Base-by-base conservation (phyloP, 2,329 filamentous ascomycete genomes). In the Stachybotrys elegans region DNA sequence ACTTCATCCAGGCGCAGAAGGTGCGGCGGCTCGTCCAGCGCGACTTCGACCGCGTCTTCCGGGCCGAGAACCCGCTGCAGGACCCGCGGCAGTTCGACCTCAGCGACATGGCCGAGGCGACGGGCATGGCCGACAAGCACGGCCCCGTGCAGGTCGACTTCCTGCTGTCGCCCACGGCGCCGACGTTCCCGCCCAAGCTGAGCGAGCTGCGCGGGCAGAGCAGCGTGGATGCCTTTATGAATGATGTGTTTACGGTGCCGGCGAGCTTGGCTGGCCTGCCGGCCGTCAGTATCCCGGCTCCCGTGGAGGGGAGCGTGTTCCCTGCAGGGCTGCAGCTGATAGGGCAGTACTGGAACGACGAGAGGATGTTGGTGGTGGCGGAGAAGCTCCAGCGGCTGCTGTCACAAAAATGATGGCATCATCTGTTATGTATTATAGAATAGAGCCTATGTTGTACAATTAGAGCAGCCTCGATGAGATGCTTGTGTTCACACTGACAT, bases 181-280 rank as follows among this genome's bases (percentile, higher is more conserved):
- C 91, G 2, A 87, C 84, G 0, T 71, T 81, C 14, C 80, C 91
- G 8, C 90, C 89, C 0, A 71, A 64, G 6, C 60, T 93, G 6
- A 68, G 73, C 4, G 75, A 83, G 6, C 60, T 93, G 25, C 55
- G 69, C 48, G 56, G 63, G 9, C 72, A 80, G 61, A 73, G 67
- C 37, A 71, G 76, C 9, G 68, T 95, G n/a, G 82, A 92, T 55
- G 78, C 78, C 2, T 97, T 96, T 59, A 86, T 87, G 72, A 95
- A 93, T 57, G 93, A 98, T 66, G 85, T 97, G 2, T 92, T 97
- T 56, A 97, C 93, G 0, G 92, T 98, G 2, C 93, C 93, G 2
- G 90, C 92, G 3, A 96, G 90, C 66, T 70, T 98, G 51, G 93
- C 92, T 1, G 93, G 93, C 0, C 69, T 98, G 44, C 93, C 93